phyloP scores from a whole-genome alignment of 805 yeast genomes.

The Yarrowia hollandica region DNA sequence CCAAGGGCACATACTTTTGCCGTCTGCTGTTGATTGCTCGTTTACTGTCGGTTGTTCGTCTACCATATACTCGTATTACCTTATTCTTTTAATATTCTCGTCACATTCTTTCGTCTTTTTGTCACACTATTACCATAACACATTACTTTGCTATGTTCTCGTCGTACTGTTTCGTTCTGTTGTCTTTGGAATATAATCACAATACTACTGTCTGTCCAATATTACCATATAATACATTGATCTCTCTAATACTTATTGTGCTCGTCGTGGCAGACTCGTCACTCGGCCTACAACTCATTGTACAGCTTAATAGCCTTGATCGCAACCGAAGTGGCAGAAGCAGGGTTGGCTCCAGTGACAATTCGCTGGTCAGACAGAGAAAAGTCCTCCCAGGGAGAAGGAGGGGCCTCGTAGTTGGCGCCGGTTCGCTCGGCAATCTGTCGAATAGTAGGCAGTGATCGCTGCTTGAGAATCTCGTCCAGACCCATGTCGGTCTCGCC shows the following conservation, averaged over 20 bases:
- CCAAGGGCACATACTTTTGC: too few species aligned
- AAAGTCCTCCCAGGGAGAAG: slow-evolving; percentile 55
- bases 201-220: too few species aligned
- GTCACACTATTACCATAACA: too few species aligned
- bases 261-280: neutral
- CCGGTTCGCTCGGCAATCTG: slow-evolving; percentile 40
- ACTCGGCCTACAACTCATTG: neutral
- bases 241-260: too few species aligned
- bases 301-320: slow-evolving; percentile 31
- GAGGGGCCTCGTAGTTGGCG: slow-evolving; percentile 50
- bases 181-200: too few species aligned
- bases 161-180: too few species aligned
- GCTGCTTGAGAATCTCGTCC: slow-evolving; percentile 37
- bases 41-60: too few species aligned
- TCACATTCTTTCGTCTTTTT: too few species aligned
- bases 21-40: too few species aligned
- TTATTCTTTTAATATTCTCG: too few species aligned
- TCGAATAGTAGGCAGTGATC: slow-evolving; percentile 43
- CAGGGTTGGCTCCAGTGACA: slow-evolving; percentile 69
- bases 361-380: slow-evolving; percentile 58
- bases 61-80: too few species aligned
- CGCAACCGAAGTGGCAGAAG: slow-evolving; percentile 55
- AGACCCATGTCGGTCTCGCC: slow-evolving; percentile 50
- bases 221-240: slow-evolving; percentile 18
- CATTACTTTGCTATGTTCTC: too few species aligned